Evolutionary conservation across 1,139 yeast genomes (phyloP), one percentile per base, ranked within the genome.

Genomic region (Nakaseomyces delphensis): DNA sequence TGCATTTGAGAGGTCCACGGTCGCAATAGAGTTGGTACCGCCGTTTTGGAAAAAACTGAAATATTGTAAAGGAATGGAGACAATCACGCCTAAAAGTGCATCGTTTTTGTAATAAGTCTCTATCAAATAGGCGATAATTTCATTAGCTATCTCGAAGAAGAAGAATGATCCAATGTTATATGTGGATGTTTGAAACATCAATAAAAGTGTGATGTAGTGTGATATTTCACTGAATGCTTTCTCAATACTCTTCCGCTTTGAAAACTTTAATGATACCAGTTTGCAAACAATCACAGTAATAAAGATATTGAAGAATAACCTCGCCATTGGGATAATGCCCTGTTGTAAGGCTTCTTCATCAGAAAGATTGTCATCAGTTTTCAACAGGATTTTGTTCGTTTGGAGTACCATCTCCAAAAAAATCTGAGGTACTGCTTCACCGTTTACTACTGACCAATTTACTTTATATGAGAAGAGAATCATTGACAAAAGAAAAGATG

Each of bases 21-120:
- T 83, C 0, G 96, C 93, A 52, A 91, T 71, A 40, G 95, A 87
- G 57, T 91, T 91, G 0, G 97, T 87, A 44, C 85, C 86, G 0
- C 97, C 97, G 64, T 83, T 73, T 10, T 86, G 84, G 65, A 85
- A 91, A 57, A 89, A 91, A 0, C 91, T 68, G 38, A 86, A 67
- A 52, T 85, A 80, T 57, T 87, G 94, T 39, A 85, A 54, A 6
- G 74, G 44, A 8, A 68, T 44, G 1, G 62, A 54, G 0, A 56
- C 41, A 0, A 60, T 31, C 3, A 59, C 36, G 4, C 47, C 38
- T 13, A 51, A 20, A n/a, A 42, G 43, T 13, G 45, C 39, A 30
- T 49, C 37, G 3, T 48, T 40, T 3, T 40, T 19, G 19, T 52
- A 48, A 15, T 43, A 19, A 2, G 36, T 40, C 6, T 23, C 36